phyloP scores from a whole-genome alignment of 176 grass and related monocot genomes.

The Canna indica region DNA sequence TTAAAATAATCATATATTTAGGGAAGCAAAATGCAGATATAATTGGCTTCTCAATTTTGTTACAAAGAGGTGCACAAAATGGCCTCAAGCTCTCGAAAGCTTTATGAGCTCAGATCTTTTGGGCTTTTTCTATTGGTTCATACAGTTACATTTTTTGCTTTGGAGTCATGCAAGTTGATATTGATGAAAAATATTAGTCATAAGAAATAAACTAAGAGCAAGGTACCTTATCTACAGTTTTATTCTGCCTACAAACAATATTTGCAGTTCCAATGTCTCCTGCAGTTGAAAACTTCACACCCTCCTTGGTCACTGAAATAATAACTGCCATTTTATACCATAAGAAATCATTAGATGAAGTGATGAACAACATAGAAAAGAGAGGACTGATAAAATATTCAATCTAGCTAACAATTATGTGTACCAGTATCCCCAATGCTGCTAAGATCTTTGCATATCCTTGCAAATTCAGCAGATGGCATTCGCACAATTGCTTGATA shows the following conservation, averaged over 20 bases:
- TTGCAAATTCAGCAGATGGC: slow-evolving; percentile 63
- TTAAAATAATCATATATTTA: no score
- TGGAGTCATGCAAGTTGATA: neutral
- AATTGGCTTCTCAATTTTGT: no score
- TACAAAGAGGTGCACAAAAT: no score
- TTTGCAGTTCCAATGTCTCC: slow-evolving; percentile 95
- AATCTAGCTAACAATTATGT: fast-evolving
- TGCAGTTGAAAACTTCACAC: slow-evolving; percentile 89
- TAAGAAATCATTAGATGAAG: neutral
- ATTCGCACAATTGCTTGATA: slow-evolving; percentile 88
- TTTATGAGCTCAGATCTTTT: no score
- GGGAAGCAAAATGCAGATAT: no score
- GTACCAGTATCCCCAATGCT: slow-evolving; percentile 78
- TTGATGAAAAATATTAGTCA: neutral
- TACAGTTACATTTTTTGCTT: no score
- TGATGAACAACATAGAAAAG: neutral
- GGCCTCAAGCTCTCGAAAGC: no score
- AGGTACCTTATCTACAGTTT: slow-evolving; percentile 78
- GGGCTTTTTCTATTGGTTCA: no score
- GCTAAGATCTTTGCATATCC: slow-evolving; percentile 93
- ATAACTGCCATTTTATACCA: slow-evolving; percentile 30
- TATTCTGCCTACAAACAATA: slow-evolving; percentile 91
- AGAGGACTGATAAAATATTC: neutral
- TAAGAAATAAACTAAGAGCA: neutral
- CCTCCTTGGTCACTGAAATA: slow-evolving; percentile 93